Base-by-base conservation (phyloP, 306 rosid species). In the Acacia acuminata region DNA sequence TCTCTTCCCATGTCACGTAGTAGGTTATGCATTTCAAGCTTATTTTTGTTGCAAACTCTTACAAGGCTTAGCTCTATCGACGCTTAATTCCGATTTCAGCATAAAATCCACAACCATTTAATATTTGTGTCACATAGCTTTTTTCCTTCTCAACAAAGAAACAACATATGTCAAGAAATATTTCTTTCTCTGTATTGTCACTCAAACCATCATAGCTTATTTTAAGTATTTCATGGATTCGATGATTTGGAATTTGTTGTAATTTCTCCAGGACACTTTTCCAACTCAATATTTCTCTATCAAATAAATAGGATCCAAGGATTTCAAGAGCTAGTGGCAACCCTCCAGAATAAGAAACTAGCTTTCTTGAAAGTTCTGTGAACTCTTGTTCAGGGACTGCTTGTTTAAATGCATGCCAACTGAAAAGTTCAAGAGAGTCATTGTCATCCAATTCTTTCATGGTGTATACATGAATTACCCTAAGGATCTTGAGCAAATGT, bases 381-480 rank as follows among this genome's bases (percentile, higher is more conserved):
- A 36, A 69, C 20, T 69, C 50, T 40, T 69, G 2, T 69, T 1
- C 1, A 9, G 51, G 73, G 6, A 3, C 10, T 10, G 30, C 50
- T n/a, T 40, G 25, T n/a, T 69, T 69, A 69, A 69, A 40, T 19
- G 73, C 50, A 20, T 69, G 73, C 51, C 73, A 69, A 69, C 73
- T 69, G 4, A 69, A 40, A 9, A 38, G 73, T 40, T 69, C 73
- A 40, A 69, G 48, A 8, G 73, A 69, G 4, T 69, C 73, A 40
- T 9, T 4, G 24, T 10, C 51, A 40, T 69, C 51, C 30, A 69
- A 9, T 69, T 69, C 73, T 20, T 69, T 69, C 72, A 34, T 4
- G 6, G 5, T 4, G 6, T 34, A 34, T 34, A 34, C 38, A 34
- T 34, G 38, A 34, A 34, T 34, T 4, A 34, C 38, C 6, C 38